phyloP scores from a whole-genome alignment of 2,329 filamentous ascomycete species.

The Cytospora chrysosperma region DNA sequence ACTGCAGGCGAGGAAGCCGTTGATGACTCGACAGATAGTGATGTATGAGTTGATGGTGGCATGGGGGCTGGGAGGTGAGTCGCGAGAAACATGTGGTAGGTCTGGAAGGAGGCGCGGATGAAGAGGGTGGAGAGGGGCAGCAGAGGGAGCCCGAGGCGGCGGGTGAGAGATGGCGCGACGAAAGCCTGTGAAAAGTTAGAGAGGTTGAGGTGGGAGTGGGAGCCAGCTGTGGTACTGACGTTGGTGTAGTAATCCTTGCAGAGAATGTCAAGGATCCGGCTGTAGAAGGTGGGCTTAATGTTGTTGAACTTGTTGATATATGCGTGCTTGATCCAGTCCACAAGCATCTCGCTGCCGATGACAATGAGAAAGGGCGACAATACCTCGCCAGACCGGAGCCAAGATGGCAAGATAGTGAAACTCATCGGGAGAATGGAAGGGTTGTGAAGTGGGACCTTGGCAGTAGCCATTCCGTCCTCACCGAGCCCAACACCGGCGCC shows the following conservation, averaged over 20 bases:
- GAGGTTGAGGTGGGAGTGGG: neutral
- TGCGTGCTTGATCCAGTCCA: constrained; percentile 95
- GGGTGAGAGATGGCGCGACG: constrained; percentile 82
- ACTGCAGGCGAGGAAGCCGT: constrained; percentile 69
- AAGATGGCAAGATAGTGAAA: constrained; percentile 84
- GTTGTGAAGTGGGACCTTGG: constrained; percentile 60
- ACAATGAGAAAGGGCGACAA: constrained; percentile 92
- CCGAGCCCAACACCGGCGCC: constrained; percentile 51
- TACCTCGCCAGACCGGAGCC: constrained; percentile 76
- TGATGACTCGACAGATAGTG: constrained; percentile 62
- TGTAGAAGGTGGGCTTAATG: constrained; percentile 86
- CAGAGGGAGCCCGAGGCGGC: constrained; percentile 84
- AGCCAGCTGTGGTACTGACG: constrained; percentile 45
- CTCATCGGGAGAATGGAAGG: constrained; percentile 82
- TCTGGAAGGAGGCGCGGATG: constrained; percentile 90
- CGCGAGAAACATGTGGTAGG: constrained; percentile 96
- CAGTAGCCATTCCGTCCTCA: constrained; percentile 47
- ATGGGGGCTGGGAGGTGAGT: constrained; percentile 78
- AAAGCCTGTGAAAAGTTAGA: constrained; percentile 63
- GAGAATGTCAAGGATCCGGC: constrained; percentile 85
- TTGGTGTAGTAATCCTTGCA: constrained; percentile 99
- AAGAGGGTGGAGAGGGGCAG: constrained; percentile 93
- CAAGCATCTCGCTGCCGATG: constrained; percentile 91
- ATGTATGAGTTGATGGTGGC: constrained; percentile 62
- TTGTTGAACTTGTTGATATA: constrained; percentile 99